Evolutionary conservation across 2,329 filamentous ascomycete genomes (phyloP).

Genomic region (Aspergillus awamori): DNA sequence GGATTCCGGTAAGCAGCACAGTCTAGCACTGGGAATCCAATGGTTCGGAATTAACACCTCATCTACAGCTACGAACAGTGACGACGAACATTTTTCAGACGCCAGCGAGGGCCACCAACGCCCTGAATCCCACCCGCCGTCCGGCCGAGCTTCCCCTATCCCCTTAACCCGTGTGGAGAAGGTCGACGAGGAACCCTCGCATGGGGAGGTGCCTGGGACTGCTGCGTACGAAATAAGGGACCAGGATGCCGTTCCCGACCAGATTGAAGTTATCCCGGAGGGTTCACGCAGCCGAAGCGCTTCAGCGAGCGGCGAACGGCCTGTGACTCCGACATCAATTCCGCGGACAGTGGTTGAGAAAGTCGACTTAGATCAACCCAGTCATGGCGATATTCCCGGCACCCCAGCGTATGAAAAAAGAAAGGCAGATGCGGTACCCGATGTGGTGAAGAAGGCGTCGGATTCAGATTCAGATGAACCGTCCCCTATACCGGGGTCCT

Average conservation of each 20-base stretch:
- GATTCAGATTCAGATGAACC: conserved; percentile 27
- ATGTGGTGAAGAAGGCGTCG: conserved; percentile 56
- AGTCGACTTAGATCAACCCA: conserved; percentile 59
- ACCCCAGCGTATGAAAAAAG: conserved; percentile 60
- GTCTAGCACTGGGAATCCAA: not conserved
- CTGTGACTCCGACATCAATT: conserved; percentile 56
- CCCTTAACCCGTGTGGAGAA: conserved; percentile 66
- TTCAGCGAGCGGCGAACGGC: conserved; percentile 46
- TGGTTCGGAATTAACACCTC: not conserved
- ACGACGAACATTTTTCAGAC: conserved; percentile 67
- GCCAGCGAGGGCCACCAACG: conserved; percentile 59
- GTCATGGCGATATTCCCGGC: conserved; percentile 64
- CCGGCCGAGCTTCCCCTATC: conserved; percentile 55
- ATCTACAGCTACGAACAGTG: conserved; percentile 53
- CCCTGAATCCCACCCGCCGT: conserved; percentile 39
- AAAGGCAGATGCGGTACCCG: conserved; percentile 62
- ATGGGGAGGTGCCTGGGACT: conserved; percentile 66
- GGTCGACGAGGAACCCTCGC: conserved; percentile 60
- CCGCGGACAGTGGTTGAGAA: conserved; percentile 65
- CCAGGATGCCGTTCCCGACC: conserved; percentile 65
- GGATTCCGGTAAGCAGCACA: conserved; percentile 52
- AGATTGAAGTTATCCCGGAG: conserved; percentile 61
- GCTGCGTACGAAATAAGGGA: conserved; percentile 60
- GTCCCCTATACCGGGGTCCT: conserved; percentile 10
- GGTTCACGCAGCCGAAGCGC: conserved; percentile 44